A percentile compares a stretch with the other conserved stretches of the same genome.
phyloP scores from a whole-genome alignment of 805 yeast species.

The Zygotorulaspora danielsina region DNA sequence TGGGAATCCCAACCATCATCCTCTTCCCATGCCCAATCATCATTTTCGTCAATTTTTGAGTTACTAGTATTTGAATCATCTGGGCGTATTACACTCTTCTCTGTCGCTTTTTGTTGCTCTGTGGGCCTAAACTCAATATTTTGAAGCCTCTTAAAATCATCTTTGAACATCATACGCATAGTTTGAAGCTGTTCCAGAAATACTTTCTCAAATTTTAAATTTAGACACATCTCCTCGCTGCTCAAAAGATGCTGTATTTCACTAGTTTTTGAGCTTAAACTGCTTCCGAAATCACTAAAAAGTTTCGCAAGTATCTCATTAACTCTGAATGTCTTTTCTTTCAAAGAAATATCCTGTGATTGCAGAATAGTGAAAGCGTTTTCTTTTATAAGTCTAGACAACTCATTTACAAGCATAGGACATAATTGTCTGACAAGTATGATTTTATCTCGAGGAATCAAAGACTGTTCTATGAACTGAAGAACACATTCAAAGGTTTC shows the following conservation, averaged over 20 bases:
- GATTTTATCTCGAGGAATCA: conserved; percentile 1
- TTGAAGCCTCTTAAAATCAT: conserved; percentile 4
- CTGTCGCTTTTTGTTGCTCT: conserved; percentile 19
- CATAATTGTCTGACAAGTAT: conserved; percentile 17
- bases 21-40: conserved; percentile 18
- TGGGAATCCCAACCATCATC: conserved; percentile 26
- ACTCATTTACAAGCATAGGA: conserved; percentile 20
- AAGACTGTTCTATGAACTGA: conserved; percentile 4
- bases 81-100: background rate
- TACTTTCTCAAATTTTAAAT: conserved; percentile 26
- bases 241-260: conserved; percentile 21
- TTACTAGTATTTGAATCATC: background rate
- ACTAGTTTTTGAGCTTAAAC: conserved; percentile 19
- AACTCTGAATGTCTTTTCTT: conserved; percentile 7
- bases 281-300: conserved; percentile 5
- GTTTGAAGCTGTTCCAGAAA: conserved; percentile 17
- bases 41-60: conserved; percentile 1
- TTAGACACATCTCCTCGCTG: conserved; percentile 23
- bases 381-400: conserved; percentile 23
- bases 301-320: conserved; percentile 15
- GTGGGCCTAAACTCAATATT: conserved; percentile 19
- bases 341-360: conserved; percentile 11
- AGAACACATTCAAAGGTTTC: conserved; percentile 10
- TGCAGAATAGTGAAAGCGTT: conserved; percentile 22
- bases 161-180: conserved; percentile 18